These are phyloP conservation scores for Crassisporium funariophilum DNA, from an alignment of 768 basidiomycete genomes.

Conservation along the genomic window DNA sequence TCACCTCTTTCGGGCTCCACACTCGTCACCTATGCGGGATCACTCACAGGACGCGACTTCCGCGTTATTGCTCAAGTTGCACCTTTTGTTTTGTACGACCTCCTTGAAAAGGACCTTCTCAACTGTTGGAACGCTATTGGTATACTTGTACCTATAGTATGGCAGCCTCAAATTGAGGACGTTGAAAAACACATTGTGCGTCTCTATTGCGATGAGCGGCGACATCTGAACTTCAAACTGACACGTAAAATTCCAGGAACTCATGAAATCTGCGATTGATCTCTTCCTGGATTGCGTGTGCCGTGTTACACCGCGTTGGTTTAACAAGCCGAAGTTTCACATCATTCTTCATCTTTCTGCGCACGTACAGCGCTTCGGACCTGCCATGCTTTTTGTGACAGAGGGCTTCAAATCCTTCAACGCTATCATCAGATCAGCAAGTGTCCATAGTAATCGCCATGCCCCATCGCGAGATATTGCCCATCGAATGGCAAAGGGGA, in stretches of 20 bases:
- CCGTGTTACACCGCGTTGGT: conserved; percentile 32
- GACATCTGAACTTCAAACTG: conserved; percentile 3
- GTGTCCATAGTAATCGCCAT: conserved; percentile 36
- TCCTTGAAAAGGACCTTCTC: no score
- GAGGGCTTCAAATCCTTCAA: conserved; percentile 47
- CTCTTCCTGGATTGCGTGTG: conserved; percentile 36
- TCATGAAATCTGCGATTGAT: conserved; percentile 31
- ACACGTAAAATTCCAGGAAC: conserved; percentile 16
- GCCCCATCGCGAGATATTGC: conserved; percentile 36
- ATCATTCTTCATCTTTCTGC: conserved; percentile 37
- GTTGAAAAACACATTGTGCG: conserved; percentile 36
- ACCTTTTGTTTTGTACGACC: no score
- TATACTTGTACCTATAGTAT: conserved; percentile 40
- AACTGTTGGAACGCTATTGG: no score
- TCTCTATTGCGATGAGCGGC: not conserved
- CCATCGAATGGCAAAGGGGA: conserved; percentile 23
- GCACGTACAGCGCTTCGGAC: conserved; percentile 42
- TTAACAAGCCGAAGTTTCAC: conserved; percentile 49
- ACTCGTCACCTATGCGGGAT: no score
- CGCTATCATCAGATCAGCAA: conserved; percentile 31
- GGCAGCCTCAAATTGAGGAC: conserved; percentile 40
- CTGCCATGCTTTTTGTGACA: conserved; percentile 44
- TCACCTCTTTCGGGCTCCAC: no score
- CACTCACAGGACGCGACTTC: no score
- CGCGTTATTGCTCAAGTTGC: no score